phyloP scores from a whole-genome alignment of 2,329 filamentous ascomycete species.

The Blastomyces percursus region DNA sequence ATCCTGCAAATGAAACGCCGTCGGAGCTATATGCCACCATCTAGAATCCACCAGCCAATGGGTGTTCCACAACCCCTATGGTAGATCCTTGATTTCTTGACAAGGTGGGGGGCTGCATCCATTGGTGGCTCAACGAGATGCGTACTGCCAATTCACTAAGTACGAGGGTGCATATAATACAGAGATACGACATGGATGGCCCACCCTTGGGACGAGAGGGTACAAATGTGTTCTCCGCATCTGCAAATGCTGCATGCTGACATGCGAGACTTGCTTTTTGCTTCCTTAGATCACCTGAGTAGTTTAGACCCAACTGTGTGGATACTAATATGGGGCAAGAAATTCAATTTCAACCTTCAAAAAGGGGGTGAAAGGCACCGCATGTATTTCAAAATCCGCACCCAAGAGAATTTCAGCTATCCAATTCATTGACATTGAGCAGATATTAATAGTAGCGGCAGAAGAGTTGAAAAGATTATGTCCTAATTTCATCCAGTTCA shows the following conservation, averaged over 20 bases:
- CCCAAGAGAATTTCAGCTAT: neutral
- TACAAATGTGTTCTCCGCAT: conserved; percentile 6
- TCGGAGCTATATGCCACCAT: neutral
- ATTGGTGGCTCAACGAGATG: conserved; percentile 1
- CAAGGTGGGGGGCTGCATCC: neutral
- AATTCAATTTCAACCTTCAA: conserved; percentile 34
- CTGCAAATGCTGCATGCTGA: conserved; percentile 10
- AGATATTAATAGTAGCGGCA: neutral
- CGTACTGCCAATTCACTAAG: conserved; percentile 4
- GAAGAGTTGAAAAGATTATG: neutral
- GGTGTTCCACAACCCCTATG: neutral
- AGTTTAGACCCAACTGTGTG: conserved; percentile 27
- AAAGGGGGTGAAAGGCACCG: conserved; percentile 4
- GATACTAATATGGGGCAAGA: conserved; percentile 26
- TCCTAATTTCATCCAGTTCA: neutral
- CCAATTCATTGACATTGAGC: neutral
- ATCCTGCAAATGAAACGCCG: conserved; percentile 3
- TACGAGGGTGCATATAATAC: conserved; percentile 1
- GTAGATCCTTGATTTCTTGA: conserved; percentile 1
- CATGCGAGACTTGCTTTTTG: conserved; percentile 10
- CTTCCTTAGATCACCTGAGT: conserved; percentile 29
- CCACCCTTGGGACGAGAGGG: neutral
- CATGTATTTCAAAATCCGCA: neutral
- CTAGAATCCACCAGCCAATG: conserved; percentile 1
- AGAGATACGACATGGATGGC: conserved; percentile 7